Evolutionary conservation across 371 early-diverging fungal species (phyloP).

Genomic region (Syncephalastrum contaminatum): DNA sequence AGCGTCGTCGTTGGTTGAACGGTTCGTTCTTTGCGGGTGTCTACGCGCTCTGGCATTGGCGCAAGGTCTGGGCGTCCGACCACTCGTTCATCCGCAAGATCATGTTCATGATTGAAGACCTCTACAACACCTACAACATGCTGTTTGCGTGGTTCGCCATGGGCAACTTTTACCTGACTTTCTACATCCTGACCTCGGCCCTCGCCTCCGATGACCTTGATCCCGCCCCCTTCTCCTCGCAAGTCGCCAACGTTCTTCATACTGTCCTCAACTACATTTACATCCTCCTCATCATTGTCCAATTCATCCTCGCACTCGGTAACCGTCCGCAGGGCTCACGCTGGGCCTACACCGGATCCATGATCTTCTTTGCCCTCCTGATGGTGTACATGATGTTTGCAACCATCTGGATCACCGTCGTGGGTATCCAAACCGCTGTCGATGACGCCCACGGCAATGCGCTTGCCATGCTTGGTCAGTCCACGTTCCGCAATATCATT

Average conservation of each 20-base stretch:
- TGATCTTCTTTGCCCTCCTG: slow-evolving; percentile 56
- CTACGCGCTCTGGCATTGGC: slow-evolving; percentile 80
- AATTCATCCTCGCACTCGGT: slow-evolving; percentile 75
- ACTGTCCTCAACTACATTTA: slow-evolving; percentile 59
- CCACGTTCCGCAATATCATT: slow-evolving; percentile 55
- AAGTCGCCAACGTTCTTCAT: slow-evolving; percentile 37
- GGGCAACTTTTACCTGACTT: slow-evolving; percentile 75
- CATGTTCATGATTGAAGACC: slow-evolving; percentile 65
- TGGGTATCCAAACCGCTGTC: slow-evolving; percentile 39
- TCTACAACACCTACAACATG: slow-evolving; percentile 71
- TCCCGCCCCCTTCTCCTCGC: slow-evolving; percentile 51
- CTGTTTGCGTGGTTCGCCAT: slow-evolving; percentile 78
- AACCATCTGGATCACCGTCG: slow-evolving; percentile 50
- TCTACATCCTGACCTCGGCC: slow-evolving; percentile 60
- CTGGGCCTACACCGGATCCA: slow-evolving; percentile 61
- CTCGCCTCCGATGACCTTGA: slow-evolving; percentile 10
- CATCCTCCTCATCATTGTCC: slow-evolving; percentile 55
- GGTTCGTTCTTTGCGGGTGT: slow-evolving; percentile 94
- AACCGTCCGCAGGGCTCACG: slow-evolving; percentile 82
- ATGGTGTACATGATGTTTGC: slow-evolving; percentile 64
- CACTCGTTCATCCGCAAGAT: slow-evolving; percentile 65
- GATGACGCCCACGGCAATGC: slow-evolving; percentile 14
- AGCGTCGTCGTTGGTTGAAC: slow-evolving; percentile 94
- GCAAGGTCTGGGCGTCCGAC: slow-evolving; percentile 70
- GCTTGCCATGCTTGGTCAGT: slow-evolving; percentile 26